These are phyloP conservation scores for Leishmania lainsoni DNA, from an alignment of 208 protist species.

Conservation along the genomic window DNA sequence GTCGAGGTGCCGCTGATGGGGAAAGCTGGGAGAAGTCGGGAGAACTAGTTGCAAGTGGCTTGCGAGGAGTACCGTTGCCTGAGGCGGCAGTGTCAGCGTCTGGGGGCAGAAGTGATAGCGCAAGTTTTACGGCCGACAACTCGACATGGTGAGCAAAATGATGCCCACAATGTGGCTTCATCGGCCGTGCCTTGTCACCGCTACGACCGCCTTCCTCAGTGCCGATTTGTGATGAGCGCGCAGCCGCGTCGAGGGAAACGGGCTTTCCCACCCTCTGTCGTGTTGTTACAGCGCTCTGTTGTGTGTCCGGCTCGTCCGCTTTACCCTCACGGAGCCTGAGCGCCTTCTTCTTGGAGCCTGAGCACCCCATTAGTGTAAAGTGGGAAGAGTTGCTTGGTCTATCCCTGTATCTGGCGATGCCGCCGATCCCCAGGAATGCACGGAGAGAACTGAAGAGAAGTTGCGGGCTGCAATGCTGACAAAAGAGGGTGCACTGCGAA, in stretches of 20 bases:
- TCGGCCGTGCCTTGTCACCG: background rate
- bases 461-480: background rate
- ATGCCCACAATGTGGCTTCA: background rate
- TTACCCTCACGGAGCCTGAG: background rate
- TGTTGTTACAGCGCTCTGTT: background rate
- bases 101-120: background rate
- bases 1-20: background rate
- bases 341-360: constrained; percentile 8
- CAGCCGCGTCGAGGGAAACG: background rate
- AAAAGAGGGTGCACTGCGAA: background rate
- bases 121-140: too few species aligned
- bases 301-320: background rate
- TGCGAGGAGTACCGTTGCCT: background rate
- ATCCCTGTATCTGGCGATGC: background rate
- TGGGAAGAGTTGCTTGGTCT: too few species aligned
- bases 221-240: background rate
- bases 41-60: background rate
- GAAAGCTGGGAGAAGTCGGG: background rate
- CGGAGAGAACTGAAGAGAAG: background rate
- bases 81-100: background rate
- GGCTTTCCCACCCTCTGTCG: background rate
- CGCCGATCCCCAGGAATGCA: background rate
- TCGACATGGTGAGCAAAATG: background rate
- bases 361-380: constrained; percentile 5
- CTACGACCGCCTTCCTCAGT: background rate